Base-by-base conservation (phyloP, 148 eudicot genomes). In the Camellia lanceoleosa region DNA sequence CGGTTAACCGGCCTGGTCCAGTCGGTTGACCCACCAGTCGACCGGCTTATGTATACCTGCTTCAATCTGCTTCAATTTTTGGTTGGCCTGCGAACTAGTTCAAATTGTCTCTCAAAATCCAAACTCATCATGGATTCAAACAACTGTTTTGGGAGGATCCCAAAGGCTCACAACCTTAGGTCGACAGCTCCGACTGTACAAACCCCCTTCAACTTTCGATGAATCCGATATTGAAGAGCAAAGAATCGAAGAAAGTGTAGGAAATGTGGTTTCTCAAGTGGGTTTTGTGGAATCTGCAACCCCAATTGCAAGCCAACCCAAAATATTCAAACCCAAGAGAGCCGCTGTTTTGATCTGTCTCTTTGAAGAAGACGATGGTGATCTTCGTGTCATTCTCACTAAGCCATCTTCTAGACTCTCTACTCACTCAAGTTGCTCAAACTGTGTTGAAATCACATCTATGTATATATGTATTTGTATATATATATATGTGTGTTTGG, bases 261-360 rank as follows among this genome's bases (percentile, higher is more conserved):
- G 86, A 7, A 89, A 89, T 70, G 87, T 90, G 5, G 88, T 92
- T 71, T 82, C 90, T 13, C 84, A 89, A 49, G 81, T 89, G 79
- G 97, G 93, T 5, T 92, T 89, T 81, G 75, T 82, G 18, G 88
- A 91, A 80, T 87, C 92, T 67, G 78, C 85, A 0, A 82, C 85
- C 79, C 85, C 82, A 71, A 78, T 86, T 80, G 82, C 77, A 19
- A 84, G 75, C 3, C 71, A 8, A 79, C 66, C 63, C 67, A 71
- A 63, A 67, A 11, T 80, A 41, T 83, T 85, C 77, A 81, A 41
- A 46, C 85, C 88, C 74, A 83, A 83, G 74, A 86, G 85, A 77
- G 92, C 88, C 20, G 90, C 90, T 83, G 89, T 90, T 78, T 89
- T 90, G 77, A 65, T 90, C 62, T 90, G 92, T 82, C 64, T 90